Evolutionary conservation across 1,284 basidiomycete species (phyloP), one percentile per base, ranked within the genome.

Genomic region (Cerioporus squamosus): DNA sequence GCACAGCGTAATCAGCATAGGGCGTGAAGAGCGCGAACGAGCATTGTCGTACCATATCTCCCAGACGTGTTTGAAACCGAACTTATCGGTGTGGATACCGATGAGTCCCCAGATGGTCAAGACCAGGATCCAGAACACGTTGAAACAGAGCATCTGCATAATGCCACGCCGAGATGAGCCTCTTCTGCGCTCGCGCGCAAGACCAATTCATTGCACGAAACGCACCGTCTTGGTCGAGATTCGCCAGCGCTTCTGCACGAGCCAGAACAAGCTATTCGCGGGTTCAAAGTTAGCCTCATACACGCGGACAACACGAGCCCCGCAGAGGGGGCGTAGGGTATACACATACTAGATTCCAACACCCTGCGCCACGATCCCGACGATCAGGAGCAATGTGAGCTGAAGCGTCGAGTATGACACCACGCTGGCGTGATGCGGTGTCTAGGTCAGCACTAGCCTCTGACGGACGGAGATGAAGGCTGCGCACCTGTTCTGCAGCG

Each of bases 51-150:
- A 87, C 88, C 88, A 90, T 57, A 91, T 86, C 68, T 92, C 90
- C 90, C 90, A 92, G 57, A 87, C 81, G 68, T 93, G 87, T 70
- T 93, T 90, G 73, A 92, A 91, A 3, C 91, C 91, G 64, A 94
- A 89, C 39, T 82, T 84, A 65, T 85, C 73, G 6, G 90, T 90
- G 66, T 88, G 88, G 2, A 93, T 83, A 22, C 91, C 91, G 61
- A 89, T 83, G 42, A 93, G 81, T 26, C 91, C 91, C 90, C 91
- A 93, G 8, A 86, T 71, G 5, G 87, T 88, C 45, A 91, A 72
- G 17, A 91, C 70, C 54, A 92, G 72, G 58, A 91, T 90, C 85
- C 88, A 91, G 63, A 90, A 77, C 14, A 84, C 83, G 68, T 90
- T 90, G 76, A 90, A 90, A 23, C 76, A 76, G 3, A 90, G 78